These are phyloP conservation scores for Acacia acuminata DNA, from an alignment of 306 rosid species.

Conservation along the genomic window DNA sequence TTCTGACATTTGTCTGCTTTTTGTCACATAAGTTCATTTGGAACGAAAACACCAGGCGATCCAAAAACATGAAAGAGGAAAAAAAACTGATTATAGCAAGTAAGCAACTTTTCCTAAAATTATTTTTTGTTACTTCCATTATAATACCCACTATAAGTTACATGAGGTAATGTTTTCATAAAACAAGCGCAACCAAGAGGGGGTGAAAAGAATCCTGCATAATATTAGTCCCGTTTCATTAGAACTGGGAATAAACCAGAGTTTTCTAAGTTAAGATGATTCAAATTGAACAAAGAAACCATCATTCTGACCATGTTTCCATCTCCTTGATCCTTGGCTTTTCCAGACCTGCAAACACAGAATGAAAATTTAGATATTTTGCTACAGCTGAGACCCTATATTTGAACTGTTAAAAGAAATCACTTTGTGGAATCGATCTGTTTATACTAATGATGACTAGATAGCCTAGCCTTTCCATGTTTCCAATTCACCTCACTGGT, in stretches of 20 bases:
- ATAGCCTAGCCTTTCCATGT: background rate
- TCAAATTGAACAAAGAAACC: no score
- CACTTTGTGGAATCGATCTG: background rate
- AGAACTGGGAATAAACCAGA: slow-evolving; percentile 73
- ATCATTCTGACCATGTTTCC: no score
- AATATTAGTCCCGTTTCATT: slow-evolving; percentile 77
- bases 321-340: background rate
- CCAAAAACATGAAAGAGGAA: background rate
- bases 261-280: no score
- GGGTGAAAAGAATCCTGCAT: slow-evolving; percentile 77
- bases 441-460: background rate
- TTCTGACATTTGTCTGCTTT: background rate
- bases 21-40: background rate
- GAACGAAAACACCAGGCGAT: background rate
- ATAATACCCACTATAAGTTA: background rate
- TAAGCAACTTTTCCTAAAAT: background rate
- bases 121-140: background rate
- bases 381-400: background rate
- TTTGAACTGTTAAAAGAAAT: background rate
- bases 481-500: background rate
- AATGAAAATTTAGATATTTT: slow-evolving; percentile 17
- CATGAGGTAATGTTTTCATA: background rate
- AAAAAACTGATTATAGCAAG: background rate
- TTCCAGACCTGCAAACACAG: slow-evolving; percentile 81
- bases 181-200: slow-evolving; percentile 15